phyloP scores from a whole-genome alignment of 2,329 filamentous ascomycete genomes.

The Rhinocladiella similis region DNA sequence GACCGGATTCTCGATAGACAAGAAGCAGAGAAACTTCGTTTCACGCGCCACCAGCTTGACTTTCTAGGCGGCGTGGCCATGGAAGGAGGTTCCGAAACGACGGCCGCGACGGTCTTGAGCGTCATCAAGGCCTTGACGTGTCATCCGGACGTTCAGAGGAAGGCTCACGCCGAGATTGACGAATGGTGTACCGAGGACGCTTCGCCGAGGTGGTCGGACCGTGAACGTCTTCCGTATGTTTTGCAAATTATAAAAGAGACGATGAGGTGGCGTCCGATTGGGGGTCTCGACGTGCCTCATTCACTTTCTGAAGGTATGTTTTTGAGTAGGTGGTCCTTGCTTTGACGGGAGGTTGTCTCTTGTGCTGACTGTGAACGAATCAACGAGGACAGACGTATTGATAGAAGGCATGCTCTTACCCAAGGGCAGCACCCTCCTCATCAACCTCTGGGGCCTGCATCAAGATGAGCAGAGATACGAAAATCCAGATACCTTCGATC shows the following conservation, averaged over 20 bases:
- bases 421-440: constrained; percentile 42
- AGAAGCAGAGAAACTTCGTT: constrained; percentile 7
- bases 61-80: constrained; percentile 39
- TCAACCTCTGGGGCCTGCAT: constrained; percentile 25
- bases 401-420: constrained; percentile 50
- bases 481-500: constrained; percentile 33
- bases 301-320: constrained; percentile 41
- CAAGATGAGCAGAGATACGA: constrained; percentile 34
- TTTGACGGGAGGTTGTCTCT: neutral
- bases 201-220: constrained; percentile 40
- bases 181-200: constrained; percentile 38
- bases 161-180: constrained; percentile 47
- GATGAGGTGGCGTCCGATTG: constrained; percentile 38
- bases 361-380: constrained; percentile 46
- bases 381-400: constrained; percentile 42
- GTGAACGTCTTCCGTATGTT: constrained; percentile 36
- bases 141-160: constrained; percentile 48
- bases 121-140: constrained; percentile 53
- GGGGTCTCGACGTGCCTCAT: constrained; percentile 35
- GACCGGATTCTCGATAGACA: constrained; percentile 9
- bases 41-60: constrained; percentile 10
- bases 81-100: constrained; percentile 46
- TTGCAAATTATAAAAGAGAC: constrained; percentile 39
- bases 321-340: too few relatives aligned
- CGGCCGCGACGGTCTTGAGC: constrained; percentile 40